phyloP scores from a whole-genome alignment of 202 grass and related monocot genomes.

The Panicum virgatum region DNA sequence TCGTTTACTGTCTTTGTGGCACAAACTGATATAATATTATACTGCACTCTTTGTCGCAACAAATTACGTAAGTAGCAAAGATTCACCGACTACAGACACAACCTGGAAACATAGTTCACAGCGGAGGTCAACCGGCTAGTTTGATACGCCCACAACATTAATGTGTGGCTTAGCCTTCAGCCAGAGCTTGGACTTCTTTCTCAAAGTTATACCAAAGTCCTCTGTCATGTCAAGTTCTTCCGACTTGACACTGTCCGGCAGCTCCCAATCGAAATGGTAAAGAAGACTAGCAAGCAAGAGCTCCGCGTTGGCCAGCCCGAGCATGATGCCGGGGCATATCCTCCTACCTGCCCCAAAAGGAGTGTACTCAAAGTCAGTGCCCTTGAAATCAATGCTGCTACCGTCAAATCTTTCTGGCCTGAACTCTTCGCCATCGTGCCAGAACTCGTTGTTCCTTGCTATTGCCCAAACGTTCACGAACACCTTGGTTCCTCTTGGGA shows the following conservation, averaged over 20 bases:
- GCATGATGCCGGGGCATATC: background rate
- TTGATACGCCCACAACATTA: no score
- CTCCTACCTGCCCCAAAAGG: background rate
- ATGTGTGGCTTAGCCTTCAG: background rate
- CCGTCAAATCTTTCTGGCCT: background rate
- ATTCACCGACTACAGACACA: no score
- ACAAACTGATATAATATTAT: no score
- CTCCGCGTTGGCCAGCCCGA: background rate
- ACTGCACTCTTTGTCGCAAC: no score
- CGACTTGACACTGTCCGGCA: fast-evolving
- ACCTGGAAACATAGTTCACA: no score
- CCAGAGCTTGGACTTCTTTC: slow-evolving; percentile 19
- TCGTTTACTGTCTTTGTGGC: no score
- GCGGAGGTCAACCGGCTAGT: no score
- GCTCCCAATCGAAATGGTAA: slow-evolving; percentile 15
- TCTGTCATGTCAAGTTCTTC: slow-evolving; percentile 21
- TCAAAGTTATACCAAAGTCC: background rate
- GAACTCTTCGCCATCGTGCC: background rate
- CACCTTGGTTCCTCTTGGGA: background rate
- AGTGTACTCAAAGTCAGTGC: background rate
- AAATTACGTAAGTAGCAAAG: no score
- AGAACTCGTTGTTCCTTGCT: background rate
- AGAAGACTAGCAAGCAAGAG: slow-evolving; percentile 13
- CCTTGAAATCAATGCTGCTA: background rate
- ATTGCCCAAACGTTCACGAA: background rate